Base-by-base conservation (phyloP, 805 yeast species). In the Brettanomyces custersianus region DNA sequence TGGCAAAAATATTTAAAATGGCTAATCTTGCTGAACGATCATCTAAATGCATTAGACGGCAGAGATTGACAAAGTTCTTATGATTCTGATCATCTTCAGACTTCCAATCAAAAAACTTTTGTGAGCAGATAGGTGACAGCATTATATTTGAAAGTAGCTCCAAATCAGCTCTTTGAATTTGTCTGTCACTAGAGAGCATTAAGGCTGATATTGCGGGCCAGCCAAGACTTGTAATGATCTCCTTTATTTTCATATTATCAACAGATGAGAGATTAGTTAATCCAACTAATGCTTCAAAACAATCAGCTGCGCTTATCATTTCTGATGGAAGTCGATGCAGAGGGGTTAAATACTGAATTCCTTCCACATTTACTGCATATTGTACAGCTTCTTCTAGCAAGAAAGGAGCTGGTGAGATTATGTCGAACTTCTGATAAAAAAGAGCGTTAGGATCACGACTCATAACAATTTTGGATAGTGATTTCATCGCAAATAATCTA, bases 71-170 rank as follows among this genome's bases (percentile, higher is more conserved):
- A 37, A 67, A 74, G 41, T 69, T 67, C 35, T 50, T 54, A 28
- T 54, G 51, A 37, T 66, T 59, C 5, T 47, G 43, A 18, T 54
- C 49, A 10, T 52, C 52, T 9, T 60, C 68, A 12, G 23, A 13
- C 6, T 29, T 29, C 63, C 73, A 61, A 45, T 79, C 75, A 60
- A 81, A 81, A 45, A 80, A 68, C 40, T 73, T 72, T 2, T 73
- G 77, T 23, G 74, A 54, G 38, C 65, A 56, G 5, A 46, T 18
- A 1, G 67, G 67, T 11, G 50, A 42, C 10, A 50, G 41, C 3
- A 68, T 59, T 24, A 74, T 46, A 46, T 73, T 73, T 10, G 70
- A 60, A 5, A 74, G 43, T 29, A 72, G 54, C 41, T 74, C 77
- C 59, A 77, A 60, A 1, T 68, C 40, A 2, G 72, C 65, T 32